Percentiles rank a stretch among this genome's conserved stretches.
phyloP scores from a whole-genome alignment of 306 rosid species.

The Ziziphus jujuba region DNA sequence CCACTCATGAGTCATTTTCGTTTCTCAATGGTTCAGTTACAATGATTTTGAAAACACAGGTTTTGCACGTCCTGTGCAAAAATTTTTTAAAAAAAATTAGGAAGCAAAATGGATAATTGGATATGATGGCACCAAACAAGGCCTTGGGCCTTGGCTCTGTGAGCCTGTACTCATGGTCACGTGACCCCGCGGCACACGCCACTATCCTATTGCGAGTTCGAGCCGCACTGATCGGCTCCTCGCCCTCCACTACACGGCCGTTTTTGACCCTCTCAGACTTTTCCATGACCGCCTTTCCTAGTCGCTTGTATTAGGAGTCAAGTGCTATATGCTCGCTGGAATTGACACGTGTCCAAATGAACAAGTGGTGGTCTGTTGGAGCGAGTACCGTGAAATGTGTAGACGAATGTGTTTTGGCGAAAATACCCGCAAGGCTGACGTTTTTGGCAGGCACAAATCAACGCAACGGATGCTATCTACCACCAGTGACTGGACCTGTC shows the following conservation, averaged over 20 bases:
- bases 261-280: neutral
- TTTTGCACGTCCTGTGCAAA: too few relatives aligned
- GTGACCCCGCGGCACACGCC: slow-evolving; percentile 30
- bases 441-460: slow-evolving; percentile 18
- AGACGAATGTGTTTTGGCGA: neutral
- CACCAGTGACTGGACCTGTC: neutral
- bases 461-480: slow-evolving; percentile 5
- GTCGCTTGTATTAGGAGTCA: neutral
- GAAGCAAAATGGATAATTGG: too few relatives aligned
- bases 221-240: slow-evolving; percentile 19
- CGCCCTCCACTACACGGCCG: slow-evolving; percentile 23
- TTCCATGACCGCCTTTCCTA: neutral
- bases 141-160: neutral
- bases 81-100: too few relatives aligned
- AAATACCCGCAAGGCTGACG: neutral
- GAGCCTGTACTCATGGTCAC: slow-evolving; percentile 10
- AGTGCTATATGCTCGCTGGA: neutral
- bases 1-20: too few relatives aligned
- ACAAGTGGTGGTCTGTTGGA: neutral
- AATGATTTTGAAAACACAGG: too few relatives aligned
- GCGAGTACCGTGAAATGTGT: neutral
- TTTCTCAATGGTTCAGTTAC: too few relatives aligned
- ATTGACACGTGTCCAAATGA: fast-evolving
- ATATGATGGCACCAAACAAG: slow-evolving; percentile 4
- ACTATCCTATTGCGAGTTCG: neutral